Conservation (phyloP, 2,329 filamentous ascomycete species). For the Fusarium secorum region DNA sequence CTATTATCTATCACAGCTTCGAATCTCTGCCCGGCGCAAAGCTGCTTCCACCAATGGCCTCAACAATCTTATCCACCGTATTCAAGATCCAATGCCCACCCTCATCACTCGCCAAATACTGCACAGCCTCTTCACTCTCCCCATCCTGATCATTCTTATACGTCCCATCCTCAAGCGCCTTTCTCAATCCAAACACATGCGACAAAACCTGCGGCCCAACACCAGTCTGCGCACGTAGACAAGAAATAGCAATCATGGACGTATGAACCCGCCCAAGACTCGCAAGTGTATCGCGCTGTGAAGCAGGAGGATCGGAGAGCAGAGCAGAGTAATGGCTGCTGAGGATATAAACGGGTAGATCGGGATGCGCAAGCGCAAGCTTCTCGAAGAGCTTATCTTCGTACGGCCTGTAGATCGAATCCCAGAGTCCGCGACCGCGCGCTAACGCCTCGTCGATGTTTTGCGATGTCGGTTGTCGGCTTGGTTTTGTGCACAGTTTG, state of each 20-base stretch:
- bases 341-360: slow-evolving; percentile 82
- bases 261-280: slow-evolving; percentile 76
- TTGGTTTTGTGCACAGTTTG: slow-evolving; percentile 63
- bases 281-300: slow-evolving; percentile 52
- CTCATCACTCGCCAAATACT: slow-evolving; percentile 55
- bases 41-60: slow-evolving; percentile 54
- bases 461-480: slow-evolving; percentile 58
- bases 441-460: slow-evolving; percentile 63
- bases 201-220: slow-evolving; percentile 83
- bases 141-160: slow-evolving; percentile 50
- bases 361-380: slow-evolving; percentile 79
- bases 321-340: slow-evolving; percentile 76
- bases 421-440: slow-evolving; percentile 74
- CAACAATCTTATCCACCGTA: slow-evolving; percentile 55
- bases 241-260: slow-evolving; percentile 76
- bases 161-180: slow-evolving; percentile 74
- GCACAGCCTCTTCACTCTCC: slow-evolving; percentile 47
- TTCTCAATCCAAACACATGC: slow-evolving; percentile 81
- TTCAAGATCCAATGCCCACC: slow-evolving; percentile 57
- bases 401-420: slow-evolving; percentile 79
- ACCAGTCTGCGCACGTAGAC: slow-evolving; percentile 79
- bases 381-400: slow-evolving; percentile 74
- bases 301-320: slow-evolving; percentile 70
- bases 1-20: slow-evolving; percentile 19
- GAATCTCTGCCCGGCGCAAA: slow-evolving; percentile 46